Percentiles rank a stretch among this genome's conserved stretches.
Conservation (phyloP, 176 grass and related monocot genomes). For the Aegilops longissima region DNA sequence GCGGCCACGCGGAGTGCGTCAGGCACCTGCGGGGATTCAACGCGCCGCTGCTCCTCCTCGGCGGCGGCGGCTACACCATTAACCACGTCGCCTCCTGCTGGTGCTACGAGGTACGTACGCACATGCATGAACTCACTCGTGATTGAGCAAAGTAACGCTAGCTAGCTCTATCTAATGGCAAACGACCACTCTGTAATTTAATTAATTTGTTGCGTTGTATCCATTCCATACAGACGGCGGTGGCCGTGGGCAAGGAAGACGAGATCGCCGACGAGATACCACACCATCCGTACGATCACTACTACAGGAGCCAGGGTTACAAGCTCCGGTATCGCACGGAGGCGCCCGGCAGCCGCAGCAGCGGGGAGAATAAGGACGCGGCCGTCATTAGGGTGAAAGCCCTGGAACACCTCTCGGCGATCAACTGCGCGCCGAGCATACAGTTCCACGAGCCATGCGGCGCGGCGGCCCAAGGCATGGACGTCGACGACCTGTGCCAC, state of each 20-base stretch:
- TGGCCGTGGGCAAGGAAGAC: slow-evolving; percentile 24
- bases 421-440: not conserved
- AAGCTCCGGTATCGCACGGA: not conserved
- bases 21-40: slow-evolving; percentile 20
- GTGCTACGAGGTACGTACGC: slow-evolving; percentile 63
- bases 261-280: slow-evolving; percentile 42
- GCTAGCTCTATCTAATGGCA: no score
- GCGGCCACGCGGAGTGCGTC: slow-evolving; percentile 45
- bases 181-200: no score
- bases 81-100: slow-evolving; percentile 66
- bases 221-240: slow-evolving; percentile 2
- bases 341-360: not conserved
- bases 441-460: not conserved
- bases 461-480: not conserved
- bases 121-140: not conserved
- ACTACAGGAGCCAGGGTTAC: slow-evolving; percentile 17
- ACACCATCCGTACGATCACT: not conserved
- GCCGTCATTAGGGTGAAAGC: not conserved
- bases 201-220: not conserved
- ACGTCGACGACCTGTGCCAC: not conserved
- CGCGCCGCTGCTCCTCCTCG: slow-evolving; percentile 59
- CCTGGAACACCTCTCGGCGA: not conserved
- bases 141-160: not conserved
- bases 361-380: not conserved
- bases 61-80: slow-evolving; percentile 71